These are phyloP conservation scores for Euphorbia schlechtendalii DNA, from an alignment of 441 rosid species.

Conservation along the genomic window DNA sequence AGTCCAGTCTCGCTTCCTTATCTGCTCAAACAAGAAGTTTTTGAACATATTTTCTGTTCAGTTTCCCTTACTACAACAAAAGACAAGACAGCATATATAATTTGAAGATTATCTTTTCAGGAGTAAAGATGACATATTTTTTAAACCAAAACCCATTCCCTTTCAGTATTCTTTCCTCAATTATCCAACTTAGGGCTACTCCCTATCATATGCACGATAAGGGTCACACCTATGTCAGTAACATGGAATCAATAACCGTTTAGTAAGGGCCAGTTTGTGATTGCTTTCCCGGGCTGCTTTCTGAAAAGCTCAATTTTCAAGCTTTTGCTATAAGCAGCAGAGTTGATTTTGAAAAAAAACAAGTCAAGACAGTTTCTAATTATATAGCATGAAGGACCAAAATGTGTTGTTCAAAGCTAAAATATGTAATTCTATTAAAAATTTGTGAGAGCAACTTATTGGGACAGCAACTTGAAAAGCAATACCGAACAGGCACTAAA, in stretches of 20 bases:
- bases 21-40: slow-evolving; percentile 38
- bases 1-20: slow-evolving; percentile 90
- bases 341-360: too few relatives aligned
- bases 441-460: too few relatives aligned
- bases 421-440: too few relatives aligned
- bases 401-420: too few relatives aligned
- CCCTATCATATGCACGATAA: slow-evolving; percentile 1
- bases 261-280: too few relatives aligned
- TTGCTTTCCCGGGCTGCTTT: too few relatives aligned
- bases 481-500: too few relatives aligned
- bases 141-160: neutral
- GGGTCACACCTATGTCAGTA: neutral
- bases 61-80: neutral
- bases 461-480: too few relatives aligned
- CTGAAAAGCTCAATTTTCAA: too few relatives aligned
- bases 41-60: neutral
- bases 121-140: neutral
- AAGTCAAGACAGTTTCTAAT: too few relatives aligned
- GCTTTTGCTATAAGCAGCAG: too few relatives aligned
- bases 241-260: neutral
- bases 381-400: too few relatives aligned
- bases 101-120: slow-evolving; percentile 3
- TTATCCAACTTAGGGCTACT: neutral
- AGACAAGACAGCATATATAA: neutral
- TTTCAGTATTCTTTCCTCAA: neutral